Percentiles rank a stretch among this genome's conserved stretches.
phyloP scores from a whole-genome alignment of 2,329 filamentous ascomycete genomes.

The Fusarium scirpi region DNA sequence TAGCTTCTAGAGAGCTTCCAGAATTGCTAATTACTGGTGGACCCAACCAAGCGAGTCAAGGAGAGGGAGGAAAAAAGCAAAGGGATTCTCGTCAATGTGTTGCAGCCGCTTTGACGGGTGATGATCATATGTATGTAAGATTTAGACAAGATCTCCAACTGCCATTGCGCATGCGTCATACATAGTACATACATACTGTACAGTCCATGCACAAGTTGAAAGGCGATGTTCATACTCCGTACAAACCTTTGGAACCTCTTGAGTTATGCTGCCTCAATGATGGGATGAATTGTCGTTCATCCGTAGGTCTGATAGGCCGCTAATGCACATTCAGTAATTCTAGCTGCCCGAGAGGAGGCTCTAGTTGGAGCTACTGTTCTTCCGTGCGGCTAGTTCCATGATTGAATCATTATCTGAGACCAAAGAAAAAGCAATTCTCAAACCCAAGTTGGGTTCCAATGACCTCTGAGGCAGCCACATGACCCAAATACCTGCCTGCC shows the following conservation, averaged over 20 bases:
- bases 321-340: conserved; percentile 29
- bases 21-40: conserved; percentile 27
- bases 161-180: conserved; percentile 7
- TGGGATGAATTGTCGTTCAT: background rate
- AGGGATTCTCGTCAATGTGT: conserved; percentile 29
- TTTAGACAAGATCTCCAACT: conserved; percentile 19
- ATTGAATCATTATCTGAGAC: conserved; percentile 2
- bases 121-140: conserved; percentile 30
- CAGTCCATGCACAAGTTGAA: conserved; percentile 1
- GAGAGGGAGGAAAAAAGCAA: conserved; percentile 13
- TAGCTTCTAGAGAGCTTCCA: conserved; percentile 34
- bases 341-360: conserved; percentile 25
- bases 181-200: background rate
- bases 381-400: conserved; percentile 36
- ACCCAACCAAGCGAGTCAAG: conserved; percentile 29
- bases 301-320: conserved; percentile 22
- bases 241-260: conserved; percentile 1
- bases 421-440: background rate
- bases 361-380: conserved; percentile 42
- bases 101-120: conserved; percentile 22
- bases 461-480: background rate
- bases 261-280: conserved; percentile 5
- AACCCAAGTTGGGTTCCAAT: background rate
- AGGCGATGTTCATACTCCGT: background rate
- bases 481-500: background rate